Evolutionary conservation across 2,329 filamentous ascomycete species (phyloP).

Genomic region (Cladosporium sp.): DNA sequence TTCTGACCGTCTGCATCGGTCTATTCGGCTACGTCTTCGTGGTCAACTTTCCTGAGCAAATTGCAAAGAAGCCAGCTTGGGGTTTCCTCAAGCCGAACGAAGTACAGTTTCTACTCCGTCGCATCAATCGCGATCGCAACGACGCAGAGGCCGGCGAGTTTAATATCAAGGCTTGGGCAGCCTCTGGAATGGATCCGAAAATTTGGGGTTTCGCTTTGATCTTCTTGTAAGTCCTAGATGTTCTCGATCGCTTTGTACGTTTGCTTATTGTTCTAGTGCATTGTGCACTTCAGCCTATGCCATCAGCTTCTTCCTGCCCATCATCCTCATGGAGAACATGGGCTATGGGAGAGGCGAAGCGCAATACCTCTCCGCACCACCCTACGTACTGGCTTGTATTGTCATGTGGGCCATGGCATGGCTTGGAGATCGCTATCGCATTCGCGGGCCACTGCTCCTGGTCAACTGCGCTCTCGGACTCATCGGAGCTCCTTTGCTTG

Average conservation of each 20-base stretch:
- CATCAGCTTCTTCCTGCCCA: slow-evolving; percentile 68
- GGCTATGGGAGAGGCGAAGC: slow-evolving; percentile 58
- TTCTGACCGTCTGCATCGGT: slow-evolving; percentile 13
- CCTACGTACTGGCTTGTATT: slow-evolving; percentile 30
- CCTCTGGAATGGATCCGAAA: slow-evolving; percentile 45
- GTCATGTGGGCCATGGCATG: slow-evolving; percentile 25
- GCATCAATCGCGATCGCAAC: slow-evolving; percentile 12
- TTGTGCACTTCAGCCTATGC: slow-evolving; percentile 46
- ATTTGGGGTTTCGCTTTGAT: slow-evolving; percentile 53
- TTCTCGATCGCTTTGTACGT: background rate
- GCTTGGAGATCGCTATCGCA: slow-evolving; percentile 20
- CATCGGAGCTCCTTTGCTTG: slow-evolving; percentile 22
- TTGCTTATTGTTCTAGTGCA: slow-evolving; percentile 18
- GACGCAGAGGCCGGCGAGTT: slow-evolving; percentile 11
- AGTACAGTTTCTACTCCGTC: slow-evolving; percentile 12
- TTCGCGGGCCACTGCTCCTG: slow-evolving; percentile 19
- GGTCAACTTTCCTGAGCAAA: slow-evolving; percentile 16
- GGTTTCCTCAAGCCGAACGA: slow-evolving; percentile 35
- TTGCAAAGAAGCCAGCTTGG: slow-evolving; percentile 27
- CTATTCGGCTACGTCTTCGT: slow-evolving; percentile 7
- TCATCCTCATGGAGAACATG: slow-evolving; percentile 60
- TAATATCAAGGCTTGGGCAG: slow-evolving; percentile 42
- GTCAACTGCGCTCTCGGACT: slow-evolving; percentile 23
- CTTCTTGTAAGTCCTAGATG: slow-evolving; percentile 28
- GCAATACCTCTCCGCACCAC: slow-evolving; percentile 49